Base-by-base conservation (phyloP, 2,329 filamentous ascomycete genomes). In the Fragosphaeria purpurea region DNA sequence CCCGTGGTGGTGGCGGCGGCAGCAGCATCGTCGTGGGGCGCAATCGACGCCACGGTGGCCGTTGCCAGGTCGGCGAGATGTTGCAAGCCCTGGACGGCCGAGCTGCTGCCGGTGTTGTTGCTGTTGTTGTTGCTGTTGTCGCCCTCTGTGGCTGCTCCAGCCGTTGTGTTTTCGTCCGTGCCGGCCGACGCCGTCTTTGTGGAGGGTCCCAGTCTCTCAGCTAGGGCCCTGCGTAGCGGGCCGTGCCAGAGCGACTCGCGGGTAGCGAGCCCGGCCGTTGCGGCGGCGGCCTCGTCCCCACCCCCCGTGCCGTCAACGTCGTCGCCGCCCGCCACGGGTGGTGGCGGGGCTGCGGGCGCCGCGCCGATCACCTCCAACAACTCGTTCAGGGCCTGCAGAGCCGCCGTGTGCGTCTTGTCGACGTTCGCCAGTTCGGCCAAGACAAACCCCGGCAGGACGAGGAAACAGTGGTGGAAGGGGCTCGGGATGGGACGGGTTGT, bases 381-480 rank as follows among this genome's bases (percentile, higher is more conserved):
- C 31, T 77, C 72, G 53, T 71, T 74, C 31, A 84, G 69, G 4
- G 79, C 69, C 7, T 79, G 68, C 51, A 69, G 67, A 11, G 69
- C 69, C 1, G 81, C 81, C 5, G 79, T 75, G 43, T 72, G 73
- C 3, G 75, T 79, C 13, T 37, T 37, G 53, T 79, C 74, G 7
- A 75, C 65, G 57, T 75, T 77, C 35, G 67, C 67, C 37, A 87
- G 69, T 56, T 83, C 78, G 45, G 79, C 65, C 4, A 88, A 67
- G n/a, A 77, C 75, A 9, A 56, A 46, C 2, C 50, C 53, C 1
- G 55, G 41, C n/a, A 59, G 49, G 10, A 73, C 74, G 49, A 75
- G 75, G 56, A 84, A 83, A 60, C 88, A 82, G 60, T 86, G 80
- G 50, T 80, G 80, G 43, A 88, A 67, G 0, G 84, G 83, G 48